Evolutionary conservation across 164 flowering plant species (phyloP).

Genomic region (Vitis vinifera): ASM3070453v1 NC_081822.1:18539501-18540000

Average conservation of each 20-base stretch:
- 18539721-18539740: constrained; percentile 94
- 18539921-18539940: constrained; percentile 76
- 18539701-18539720: constrained; percentile 89
- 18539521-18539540: too few relatives aligned
- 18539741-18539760: constrained; percentile 62
- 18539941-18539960: constrained; percentile 69
- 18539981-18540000: constrained; percentile 1
- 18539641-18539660: too few relatives aligned
- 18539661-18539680: not conserved
- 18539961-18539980: constrained; percentile 62
- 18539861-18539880: constrained; percentile 97
- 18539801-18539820: constrained; percentile 93
- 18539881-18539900: constrained; percentile 57
- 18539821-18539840: constrained; percentile 53
- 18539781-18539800: constrained; percentile 72
- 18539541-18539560: too few relatives aligned
- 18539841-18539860: constrained; percentile 60
- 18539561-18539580: not conserved
- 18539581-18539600: too few relatives aligned
- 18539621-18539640: too few relatives aligned
- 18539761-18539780: constrained; percentile 72
- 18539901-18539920: constrained; percentile 88
- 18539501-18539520: too few relatives aligned
- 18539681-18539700: not conserved
- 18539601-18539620: too few relatives aligned